phyloP scores from a whole-genome alignment of 768 basidiomycete genomes.

The Glaciozyma antarctica region DNA sequence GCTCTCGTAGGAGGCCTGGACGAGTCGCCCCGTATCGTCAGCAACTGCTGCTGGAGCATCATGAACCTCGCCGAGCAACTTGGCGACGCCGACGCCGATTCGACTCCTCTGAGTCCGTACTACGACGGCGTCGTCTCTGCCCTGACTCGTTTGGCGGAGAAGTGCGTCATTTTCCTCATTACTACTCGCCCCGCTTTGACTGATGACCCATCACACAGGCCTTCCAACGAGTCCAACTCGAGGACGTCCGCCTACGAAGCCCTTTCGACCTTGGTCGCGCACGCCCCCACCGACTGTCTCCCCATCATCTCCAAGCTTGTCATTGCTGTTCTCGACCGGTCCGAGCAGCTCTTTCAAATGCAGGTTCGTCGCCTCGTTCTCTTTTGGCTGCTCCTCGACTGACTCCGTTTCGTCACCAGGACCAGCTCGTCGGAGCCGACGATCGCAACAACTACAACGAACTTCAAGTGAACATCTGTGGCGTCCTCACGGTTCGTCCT shows the following conservation, averaged over 20 bases:
- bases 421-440: constrained; percentile 87
- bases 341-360: constrained; percentile 76
- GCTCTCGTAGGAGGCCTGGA: constrained; percentile 72
- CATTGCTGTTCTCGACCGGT: constrained; percentile 71
- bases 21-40: constrained; percentile 72
- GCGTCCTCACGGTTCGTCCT: constrained; percentile 66
- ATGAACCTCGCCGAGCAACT: constrained; percentile 93
- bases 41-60: constrained; percentile 91
- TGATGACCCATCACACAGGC: constrained; percentile 37
- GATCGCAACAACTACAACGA: constrained; percentile 99
- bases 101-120: constrained; percentile 71
- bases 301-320: constrained; percentile 71
- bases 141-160: constrained; percentile 76
- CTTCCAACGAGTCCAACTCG: constrained; percentile 80
- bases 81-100: constrained; percentile 54
- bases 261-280: constrained; percentile 72
- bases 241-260: constrained; percentile 94
- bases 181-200: background rate
- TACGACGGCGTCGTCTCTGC: constrained; percentile 78
- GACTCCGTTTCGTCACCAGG: constrained; percentile 35
- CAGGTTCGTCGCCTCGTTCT: constrained; percentile 49
- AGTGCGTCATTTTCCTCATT: constrained; percentile 44
- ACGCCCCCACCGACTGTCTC: constrained; percentile 69
- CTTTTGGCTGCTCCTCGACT: background rate
- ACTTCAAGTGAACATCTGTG: constrained; percentile 87